Evolutionary conservation across 352 stramenopile genomes (phyloP).

Genomic region (Globisporangium iwayamae): DNA sequence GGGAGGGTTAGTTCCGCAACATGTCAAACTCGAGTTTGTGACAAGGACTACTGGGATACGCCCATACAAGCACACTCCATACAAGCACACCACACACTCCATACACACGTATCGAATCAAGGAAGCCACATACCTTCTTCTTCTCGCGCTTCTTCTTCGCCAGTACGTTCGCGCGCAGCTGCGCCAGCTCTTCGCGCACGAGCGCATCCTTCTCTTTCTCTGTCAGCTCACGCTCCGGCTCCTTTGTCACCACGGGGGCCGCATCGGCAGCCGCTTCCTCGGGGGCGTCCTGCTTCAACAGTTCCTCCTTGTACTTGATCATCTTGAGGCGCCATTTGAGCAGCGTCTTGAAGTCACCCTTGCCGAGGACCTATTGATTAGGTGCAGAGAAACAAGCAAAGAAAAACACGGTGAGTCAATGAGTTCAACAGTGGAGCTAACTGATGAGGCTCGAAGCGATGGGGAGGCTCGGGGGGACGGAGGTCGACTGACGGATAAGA

Average conservation of each 20-base stretch:
- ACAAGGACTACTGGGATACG: slow-evolving; percentile 89
- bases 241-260: slow-evolving; percentile 9
- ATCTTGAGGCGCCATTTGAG: slow-evolving; percentile 97
- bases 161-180: slow-evolving; percentile 67
- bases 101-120: slow-evolving; percentile 12
- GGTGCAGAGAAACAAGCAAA: neutral
- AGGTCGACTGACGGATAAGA: slow-evolving; percentile 20
- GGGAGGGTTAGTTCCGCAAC: slow-evolving; percentile 88
- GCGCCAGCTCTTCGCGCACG: slow-evolving; percentile 79
- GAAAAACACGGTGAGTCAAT: neutral
- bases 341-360: slow-evolving; percentile 96
- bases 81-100: slow-evolving; percentile 23
- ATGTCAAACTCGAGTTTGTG: slow-evolving; percentile 71
- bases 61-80: slow-evolving; percentile 28
- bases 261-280: slow-evolving; percentile 27
- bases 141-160: slow-evolving; percentile 89
- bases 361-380: slow-evolving; percentile 90
- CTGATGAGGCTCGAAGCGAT: neutral
- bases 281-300: slow-evolving; percentile 57
- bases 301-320: slow-evolving; percentile 79
- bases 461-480: slow-evolving; percentile 5
- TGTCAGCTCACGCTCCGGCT: slow-evolving; percentile 55
- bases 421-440: neutral
- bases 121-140: slow-evolving; percentile 69
- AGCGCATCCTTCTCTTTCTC: slow-evolving; percentile 82